Percentiles rank a stretch among this genome's conserved stretches.
Evolutionary conservation across 192 early-diverging fungal species (phyloP).

Genomic region (Phycomyces blakesleeanus): DNA sequence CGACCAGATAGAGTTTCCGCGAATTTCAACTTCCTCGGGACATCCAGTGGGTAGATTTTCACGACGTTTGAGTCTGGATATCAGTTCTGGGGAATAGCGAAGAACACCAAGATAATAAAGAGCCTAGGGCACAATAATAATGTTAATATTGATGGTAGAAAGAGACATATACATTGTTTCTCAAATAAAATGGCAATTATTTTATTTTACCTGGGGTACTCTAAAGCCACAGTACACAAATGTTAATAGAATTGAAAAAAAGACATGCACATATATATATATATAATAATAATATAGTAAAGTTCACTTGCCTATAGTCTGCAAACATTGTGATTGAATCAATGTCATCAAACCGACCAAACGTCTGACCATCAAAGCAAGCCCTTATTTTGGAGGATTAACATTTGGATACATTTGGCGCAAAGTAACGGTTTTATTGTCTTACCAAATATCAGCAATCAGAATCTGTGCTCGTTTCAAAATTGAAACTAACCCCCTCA

Average conservation of each 20-base stretch:
- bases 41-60: constrained; percentile 56
- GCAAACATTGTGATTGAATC: constrained; percentile 87
- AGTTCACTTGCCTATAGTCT: constrained; percentile 59
- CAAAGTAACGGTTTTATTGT: neutral
- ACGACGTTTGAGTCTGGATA: constrained; percentile 35
- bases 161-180: too few relatives aligned
- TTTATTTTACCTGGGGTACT: constrained; percentile 31
- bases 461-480: constrained; percentile 85
- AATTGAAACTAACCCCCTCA: constrained; percentile 42
- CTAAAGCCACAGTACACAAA: constrained; percentile 11
- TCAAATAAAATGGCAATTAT: too few relatives aligned
- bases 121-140: constrained; percentile 38
- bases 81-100: constrained; percentile 59
- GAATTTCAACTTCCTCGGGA: constrained; percentile 72
- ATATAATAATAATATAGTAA: neutral
- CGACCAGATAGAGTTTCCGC: constrained; percentile 75
- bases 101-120: constrained; percentile 67
- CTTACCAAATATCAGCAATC: constrained; percentile 74
- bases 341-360: constrained; percentile 69
- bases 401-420: neutral
- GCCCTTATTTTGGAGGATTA: constrained; percentile 44
- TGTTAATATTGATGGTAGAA: neutral
- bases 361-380: constrained; percentile 67
- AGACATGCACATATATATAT: too few relatives aligned
- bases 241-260: too few relatives aligned